These are phyloP conservation scores for Dactylellina drechsleri DNA, from an alignment of 2,329 filamentous ascomycete genomes.

Conservation along the genomic window DNA sequence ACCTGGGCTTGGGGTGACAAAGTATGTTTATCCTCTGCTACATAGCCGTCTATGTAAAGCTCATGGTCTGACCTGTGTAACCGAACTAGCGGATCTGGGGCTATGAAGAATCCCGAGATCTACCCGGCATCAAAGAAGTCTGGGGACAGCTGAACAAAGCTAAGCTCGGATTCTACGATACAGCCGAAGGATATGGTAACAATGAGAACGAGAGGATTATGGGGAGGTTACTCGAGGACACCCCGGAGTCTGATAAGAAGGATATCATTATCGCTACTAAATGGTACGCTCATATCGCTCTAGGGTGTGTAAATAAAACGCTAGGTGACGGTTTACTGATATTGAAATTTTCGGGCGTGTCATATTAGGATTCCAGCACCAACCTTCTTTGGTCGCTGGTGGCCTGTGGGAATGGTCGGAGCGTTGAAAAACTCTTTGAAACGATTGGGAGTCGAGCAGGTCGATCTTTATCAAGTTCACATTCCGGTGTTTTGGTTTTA, in stretches of 20 bases:
- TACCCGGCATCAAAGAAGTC: constrained; percentile 59
- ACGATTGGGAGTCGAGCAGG: constrained; percentile 61
- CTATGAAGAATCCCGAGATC: constrained; percentile 37
- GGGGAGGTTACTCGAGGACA: constrained; percentile 61
- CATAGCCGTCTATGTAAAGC: no score
- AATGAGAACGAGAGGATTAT: constrained; percentile 64
- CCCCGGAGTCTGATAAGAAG: constrained; percentile 59
- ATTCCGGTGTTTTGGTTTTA: constrained; percentile 63
- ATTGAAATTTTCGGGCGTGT: neutral
- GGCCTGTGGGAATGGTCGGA: constrained; percentile 60
- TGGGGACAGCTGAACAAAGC: constrained; percentile 62
- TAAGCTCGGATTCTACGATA: constrained; percentile 64
- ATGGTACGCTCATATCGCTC: constrained; percentile 30
- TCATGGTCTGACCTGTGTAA: no score
- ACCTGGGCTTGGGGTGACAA: constrained; percentile 51
- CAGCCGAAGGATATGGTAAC: constrained; percentile 63
- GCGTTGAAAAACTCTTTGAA: constrained; percentile 62
- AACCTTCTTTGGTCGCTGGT: constrained; percentile 61
- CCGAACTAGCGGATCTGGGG: constrained; percentile 17
- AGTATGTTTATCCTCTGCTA: constrained; percentile 1
- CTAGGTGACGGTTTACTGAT: no score
- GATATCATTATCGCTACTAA: constrained; percentile 47
- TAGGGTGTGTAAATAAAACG: neutral
- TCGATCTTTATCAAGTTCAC: constrained; percentile 61
- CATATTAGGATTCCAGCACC: constrained; percentile 63